These are phyloP conservation scores for Sporodiniella umbellata DNA, from an alignment of 371 early-diverging fungal genomes.

Conservation along the genomic window DNA sequence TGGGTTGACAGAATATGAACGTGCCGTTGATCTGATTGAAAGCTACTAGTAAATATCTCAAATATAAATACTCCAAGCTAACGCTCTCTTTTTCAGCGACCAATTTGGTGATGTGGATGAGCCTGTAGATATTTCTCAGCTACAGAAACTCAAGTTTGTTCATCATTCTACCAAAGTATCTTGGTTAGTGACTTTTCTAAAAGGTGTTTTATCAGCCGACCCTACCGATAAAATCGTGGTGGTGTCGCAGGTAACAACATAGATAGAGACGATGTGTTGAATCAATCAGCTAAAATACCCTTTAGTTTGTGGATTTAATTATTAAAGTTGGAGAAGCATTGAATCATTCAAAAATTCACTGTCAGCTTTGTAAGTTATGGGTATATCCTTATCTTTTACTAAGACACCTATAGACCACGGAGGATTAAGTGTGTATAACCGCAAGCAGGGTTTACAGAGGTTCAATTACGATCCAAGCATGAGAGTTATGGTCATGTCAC, in stretches of 20 bases:
- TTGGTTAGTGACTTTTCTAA: constrained; percentile 30
- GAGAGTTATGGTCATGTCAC: constrained; percentile 35
- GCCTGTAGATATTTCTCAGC: constrained; percentile 23
- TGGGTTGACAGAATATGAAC: constrained; percentile 24
- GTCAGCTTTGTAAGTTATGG: constrained; percentile 26
- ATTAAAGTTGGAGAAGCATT: constrained; percentile 22
- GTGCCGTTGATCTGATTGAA: constrained; percentile 30
- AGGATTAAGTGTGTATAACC: constrained; percentile 16
- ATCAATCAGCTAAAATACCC: too few species aligned
- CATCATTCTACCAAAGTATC: constrained; percentile 34
- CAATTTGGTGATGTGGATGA: constrained; percentile 24
- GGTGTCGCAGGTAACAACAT: constrained; percentile 30
- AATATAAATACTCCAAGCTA: too few species aligned
- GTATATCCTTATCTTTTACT: too few species aligned
- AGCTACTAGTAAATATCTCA: constrained; percentile 28
- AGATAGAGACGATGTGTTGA: neutral
- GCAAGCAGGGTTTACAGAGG: constrained; percentile 21
- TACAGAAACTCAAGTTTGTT: constrained; percentile 25
- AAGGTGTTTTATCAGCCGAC: constrained; percentile 5
- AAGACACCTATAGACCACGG: constrained; percentile 30
- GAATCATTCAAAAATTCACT: constrained; percentile 10
- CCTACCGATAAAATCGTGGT: constrained; percentile 36
- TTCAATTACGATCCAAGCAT: constrained; percentile 31
- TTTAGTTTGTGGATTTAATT: constrained; percentile 38
- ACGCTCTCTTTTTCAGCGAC: constrained; percentile 27